These are phyloP conservation scores for Allantophomopsis lycopodina DNA, from an alignment of 2,329 filamentous ascomycete species.

Conservation along the genomic window DNA sequence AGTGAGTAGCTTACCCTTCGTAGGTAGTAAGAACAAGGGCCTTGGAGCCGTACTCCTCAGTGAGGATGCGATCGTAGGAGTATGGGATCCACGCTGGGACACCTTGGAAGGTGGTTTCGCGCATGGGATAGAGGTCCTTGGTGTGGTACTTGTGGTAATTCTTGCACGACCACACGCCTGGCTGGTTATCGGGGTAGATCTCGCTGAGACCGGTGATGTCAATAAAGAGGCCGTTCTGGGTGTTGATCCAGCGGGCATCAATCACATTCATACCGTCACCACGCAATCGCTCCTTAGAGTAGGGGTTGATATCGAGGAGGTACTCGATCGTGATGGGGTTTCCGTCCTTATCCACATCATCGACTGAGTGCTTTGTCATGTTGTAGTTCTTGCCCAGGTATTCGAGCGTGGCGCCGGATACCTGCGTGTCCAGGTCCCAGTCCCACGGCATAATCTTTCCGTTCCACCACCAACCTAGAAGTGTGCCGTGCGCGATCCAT, in stretches of 20 bases:
- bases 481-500: conserved; percentile 75
- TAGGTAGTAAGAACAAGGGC: conserved; percentile 46
- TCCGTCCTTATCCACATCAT: conserved; percentile 25
- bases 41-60: conserved; percentile 50
- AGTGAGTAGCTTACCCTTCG: conserved; percentile 34
- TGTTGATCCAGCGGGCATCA: conserved; percentile 74
- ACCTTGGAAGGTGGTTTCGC: conserved; percentile 62
- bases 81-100: conserved; percentile 57
- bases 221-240: conserved; percentile 62
- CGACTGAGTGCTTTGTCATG: conserved; percentile 37
- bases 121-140: conserved; percentile 63
- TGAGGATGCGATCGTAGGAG: conserved; percentile 49
- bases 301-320: conserved; percentile 66
- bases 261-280: conserved; percentile 67
- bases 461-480: conserved; percentile 88
- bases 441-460: conserved; percentile 68
- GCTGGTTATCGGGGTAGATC: conserved; percentile 40
- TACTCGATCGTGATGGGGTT: conserved; percentile 37
- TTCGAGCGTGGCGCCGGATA: conserved; percentile 50
- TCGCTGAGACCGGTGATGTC: conserved; percentile 70
- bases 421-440: conserved; percentile 72
- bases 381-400: conserved; percentile 56
- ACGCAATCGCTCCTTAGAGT: conserved; percentile 43
- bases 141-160: conserved; percentile 62
- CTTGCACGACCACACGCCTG: conserved; percentile 66